Percentiles rank a stretch among this genome's conserved stretches.
Conservation (phyloP, 1,139 yeast genomes). For the Petasospora fabianii region DNA sequence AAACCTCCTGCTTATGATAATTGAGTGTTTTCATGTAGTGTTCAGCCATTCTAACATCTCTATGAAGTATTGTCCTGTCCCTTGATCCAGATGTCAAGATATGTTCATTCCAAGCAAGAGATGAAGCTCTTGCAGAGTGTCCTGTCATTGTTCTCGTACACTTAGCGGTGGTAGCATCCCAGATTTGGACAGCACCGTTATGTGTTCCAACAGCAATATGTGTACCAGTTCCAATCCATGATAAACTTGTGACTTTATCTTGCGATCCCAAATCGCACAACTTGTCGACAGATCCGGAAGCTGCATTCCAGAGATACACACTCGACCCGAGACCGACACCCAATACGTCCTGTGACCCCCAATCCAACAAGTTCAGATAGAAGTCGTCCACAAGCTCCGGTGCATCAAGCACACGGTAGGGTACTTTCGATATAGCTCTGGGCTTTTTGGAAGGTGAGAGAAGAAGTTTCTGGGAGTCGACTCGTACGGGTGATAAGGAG, state of each 20-base stretch:
- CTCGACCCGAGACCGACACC: slow-evolving; percentile 90
- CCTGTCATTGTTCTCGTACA: slow-evolving; percentile 92
- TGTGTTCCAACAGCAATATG: slow-evolving; percentile 92
- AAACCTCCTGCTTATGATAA: slow-evolving; percentile 88
- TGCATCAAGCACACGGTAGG: slow-evolving; percentile 92
- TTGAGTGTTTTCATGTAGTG: slow-evolving; percentile 72
- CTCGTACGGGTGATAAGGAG: slow-evolving; percentile 83
- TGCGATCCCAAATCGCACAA: slow-evolving; percentile 63
- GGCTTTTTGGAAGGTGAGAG: slow-evolving; percentile 80
- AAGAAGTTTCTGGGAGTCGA: slow-evolving; percentile 76
- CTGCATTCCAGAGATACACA: slow-evolving; percentile 90
- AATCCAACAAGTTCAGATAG: slow-evolving; percentile 85
- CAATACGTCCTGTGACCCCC: slow-evolving; percentile 88
- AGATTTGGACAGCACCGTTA: slow-evolving; percentile 84
- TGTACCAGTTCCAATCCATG: slow-evolving; percentile 94
- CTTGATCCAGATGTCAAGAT: slow-evolving; percentile 83
- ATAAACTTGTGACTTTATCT: slow-evolving; percentile 74
- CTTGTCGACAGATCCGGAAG: slow-evolving; percentile 78
- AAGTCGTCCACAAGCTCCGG: slow-evolving; percentile 95
- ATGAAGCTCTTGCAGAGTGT: slow-evolving; percentile 78
- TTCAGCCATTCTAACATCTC: slow-evolving; percentile 87
- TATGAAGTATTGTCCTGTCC: slow-evolving; percentile 78
- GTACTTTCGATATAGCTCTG: slow-evolving; percentile 77
- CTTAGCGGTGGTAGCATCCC: slow-evolving; percentile 88
- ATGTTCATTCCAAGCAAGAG: slow-evolving; percentile 94